phyloP scores from a whole-genome alignment of 1,139 yeast genomes.

The Diutina ranongensis region DNA sequence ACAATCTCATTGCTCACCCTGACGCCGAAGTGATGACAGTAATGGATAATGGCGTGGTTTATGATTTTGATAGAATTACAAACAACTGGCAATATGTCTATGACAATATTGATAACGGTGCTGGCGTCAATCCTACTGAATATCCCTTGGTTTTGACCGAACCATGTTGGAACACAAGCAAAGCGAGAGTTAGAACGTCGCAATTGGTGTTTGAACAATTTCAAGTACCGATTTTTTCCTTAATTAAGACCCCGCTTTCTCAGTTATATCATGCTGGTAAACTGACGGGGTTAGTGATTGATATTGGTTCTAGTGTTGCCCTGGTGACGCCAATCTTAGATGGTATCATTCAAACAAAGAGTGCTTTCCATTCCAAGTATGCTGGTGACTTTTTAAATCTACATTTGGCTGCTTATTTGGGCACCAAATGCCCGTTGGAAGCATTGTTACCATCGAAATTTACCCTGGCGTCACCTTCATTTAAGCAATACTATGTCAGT shows the following conservation, averaged over 20 bases:
- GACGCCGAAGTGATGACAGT: slow-evolving; percentile 47
- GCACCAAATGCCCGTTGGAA: slow-evolving; percentile 8
- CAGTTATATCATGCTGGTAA: slow-evolving; percentile 60
- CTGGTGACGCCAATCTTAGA: slow-evolving; percentile 63
- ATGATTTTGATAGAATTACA: slow-evolving; percentile 51
- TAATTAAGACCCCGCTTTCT: slow-evolving; percentile 60
- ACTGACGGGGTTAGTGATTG: slow-evolving; percentile 57
- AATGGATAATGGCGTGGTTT: slow-evolving; percentile 52
- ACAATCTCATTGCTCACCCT: slow-evolving; percentile 30
- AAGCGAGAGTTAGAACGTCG: slow-evolving; percentile 37
- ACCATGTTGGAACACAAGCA: slow-evolving; percentile 48
- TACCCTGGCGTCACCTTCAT: slow-evolving; percentile 25
- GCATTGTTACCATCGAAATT: slow-evolving; percentile 17
- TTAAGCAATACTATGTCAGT: slow-evolving; percentile 31
- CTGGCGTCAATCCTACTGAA: slow-evolving; percentile 36
- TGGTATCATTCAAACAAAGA: slow-evolving; percentile 53
- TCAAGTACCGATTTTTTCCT: slow-evolving; percentile 54
- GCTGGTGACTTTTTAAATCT: slow-evolving; percentile 63
- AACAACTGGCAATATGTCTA: slow-evolving; percentile 52
- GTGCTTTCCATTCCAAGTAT: slow-evolving; percentile 46
- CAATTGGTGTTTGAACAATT: slow-evolving; percentile 57
- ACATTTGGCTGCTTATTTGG: slow-evolving; percentile 28
- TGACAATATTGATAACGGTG: slow-evolving; percentile 31
- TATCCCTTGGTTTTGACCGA: slow-evolving; percentile 58
- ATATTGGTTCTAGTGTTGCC: slow-evolving; percentile 50